A percentile compares a stretch with the other conserved stretches of the same genome.
These are phyloP conservation scores for Albifimbria verrucaria DNA, from an alignment of 2,329 filamentous ascomycete genomes.

Conservation along the genomic window DNA sequence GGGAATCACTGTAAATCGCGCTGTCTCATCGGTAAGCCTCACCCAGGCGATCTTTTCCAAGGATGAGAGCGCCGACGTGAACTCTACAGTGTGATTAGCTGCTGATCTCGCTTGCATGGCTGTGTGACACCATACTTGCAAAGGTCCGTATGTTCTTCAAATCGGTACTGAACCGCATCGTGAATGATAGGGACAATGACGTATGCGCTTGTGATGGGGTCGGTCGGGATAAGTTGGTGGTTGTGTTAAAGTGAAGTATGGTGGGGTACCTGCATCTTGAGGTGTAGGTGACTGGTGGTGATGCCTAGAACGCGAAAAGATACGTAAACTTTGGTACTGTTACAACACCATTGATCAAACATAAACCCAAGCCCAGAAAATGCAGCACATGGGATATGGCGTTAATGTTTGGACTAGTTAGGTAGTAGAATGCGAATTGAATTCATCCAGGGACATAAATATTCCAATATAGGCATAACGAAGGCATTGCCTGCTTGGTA, in stretches of 20 bases:
- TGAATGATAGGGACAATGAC: slow-evolving; percentile 18
- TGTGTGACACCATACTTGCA: slow-evolving; percentile 48
- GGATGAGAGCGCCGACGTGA: slow-evolving; percentile 61
- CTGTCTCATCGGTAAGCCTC: slow-evolving; percentile 79
- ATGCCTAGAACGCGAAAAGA: no score
- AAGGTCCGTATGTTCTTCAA: slow-evolving; percentile 65
- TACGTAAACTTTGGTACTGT: no score
- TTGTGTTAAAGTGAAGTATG: slow-evolving; percentile 6
- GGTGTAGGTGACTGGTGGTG: no score
- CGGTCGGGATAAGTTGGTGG: slow-evolving; percentile 7
- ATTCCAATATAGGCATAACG: no score
- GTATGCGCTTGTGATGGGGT: slow-evolving; percentile 1
- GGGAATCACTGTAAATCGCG: slow-evolving; percentile 93
- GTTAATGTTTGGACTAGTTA: no score
- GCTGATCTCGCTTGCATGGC: no score
- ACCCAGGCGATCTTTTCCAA: slow-evolving; percentile 87
- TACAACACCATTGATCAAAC: no score
- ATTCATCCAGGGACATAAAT: no score
- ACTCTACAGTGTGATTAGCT: slow-evolving; percentile 51
- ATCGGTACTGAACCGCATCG: slow-evolving; percentile 66
- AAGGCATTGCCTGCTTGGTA: no score
- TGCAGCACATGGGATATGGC: no score
- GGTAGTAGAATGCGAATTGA: no score
- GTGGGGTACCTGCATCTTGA: not conserved
- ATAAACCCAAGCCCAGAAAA: no score